Evolutionary conservation across 192 early-diverging fungal species (phyloP).

Genomic region (Podochytrium sp.): DNA sequence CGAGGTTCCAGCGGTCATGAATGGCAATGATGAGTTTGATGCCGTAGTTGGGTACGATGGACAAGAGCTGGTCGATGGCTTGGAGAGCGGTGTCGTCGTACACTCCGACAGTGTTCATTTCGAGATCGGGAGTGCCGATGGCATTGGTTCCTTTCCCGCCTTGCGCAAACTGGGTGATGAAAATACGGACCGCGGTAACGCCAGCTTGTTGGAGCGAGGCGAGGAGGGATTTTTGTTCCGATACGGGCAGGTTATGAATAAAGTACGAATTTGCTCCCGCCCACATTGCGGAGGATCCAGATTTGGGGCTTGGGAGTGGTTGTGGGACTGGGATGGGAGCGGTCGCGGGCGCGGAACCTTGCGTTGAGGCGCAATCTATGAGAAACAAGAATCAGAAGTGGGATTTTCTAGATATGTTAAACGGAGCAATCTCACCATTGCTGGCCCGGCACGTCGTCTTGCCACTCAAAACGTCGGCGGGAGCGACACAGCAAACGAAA

Average conservation of each 20-base stretch:
- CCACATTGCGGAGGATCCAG: constrained; percentile 2
- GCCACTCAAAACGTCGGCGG: too few relatives aligned
- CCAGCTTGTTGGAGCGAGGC: constrained; percentile 6
- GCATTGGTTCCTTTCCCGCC: constrained; percentile 11
- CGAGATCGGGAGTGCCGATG: constrained; percentile 9
- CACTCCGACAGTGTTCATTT: constrained; percentile 9
- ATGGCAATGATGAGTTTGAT: constrained; percentile 29
- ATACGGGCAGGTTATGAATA: constrained; percentile 8
- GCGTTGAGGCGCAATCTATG: too few relatives aligned
- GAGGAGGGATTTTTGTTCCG: constrained; percentile 23
- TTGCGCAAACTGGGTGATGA: constrained; percentile 14
- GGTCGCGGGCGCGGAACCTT: too few relatives aligned
- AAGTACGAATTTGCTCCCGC: constrained; percentile 32
- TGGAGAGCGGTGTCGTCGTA: constrained; percentile 23
- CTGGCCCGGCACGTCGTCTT: too few relatives aligned
- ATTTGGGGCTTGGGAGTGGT: too few relatives aligned
- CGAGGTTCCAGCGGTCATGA: constrained; percentile 33
- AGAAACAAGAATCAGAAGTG: too few relatives aligned
- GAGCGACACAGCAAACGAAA: too few relatives aligned
- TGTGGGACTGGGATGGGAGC: too few relatives aligned
- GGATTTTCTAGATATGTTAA: too few relatives aligned
- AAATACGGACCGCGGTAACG: constrained; percentile 28
- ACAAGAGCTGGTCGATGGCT: constrained; percentile 5
- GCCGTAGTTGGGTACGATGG: neutral
- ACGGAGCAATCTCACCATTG: too few relatives aligned